These are phyloP conservation scores for Auricularia heimuer DNA, from an alignment of 768 basidiomycete species.

Conservation along the genomic window DNA sequence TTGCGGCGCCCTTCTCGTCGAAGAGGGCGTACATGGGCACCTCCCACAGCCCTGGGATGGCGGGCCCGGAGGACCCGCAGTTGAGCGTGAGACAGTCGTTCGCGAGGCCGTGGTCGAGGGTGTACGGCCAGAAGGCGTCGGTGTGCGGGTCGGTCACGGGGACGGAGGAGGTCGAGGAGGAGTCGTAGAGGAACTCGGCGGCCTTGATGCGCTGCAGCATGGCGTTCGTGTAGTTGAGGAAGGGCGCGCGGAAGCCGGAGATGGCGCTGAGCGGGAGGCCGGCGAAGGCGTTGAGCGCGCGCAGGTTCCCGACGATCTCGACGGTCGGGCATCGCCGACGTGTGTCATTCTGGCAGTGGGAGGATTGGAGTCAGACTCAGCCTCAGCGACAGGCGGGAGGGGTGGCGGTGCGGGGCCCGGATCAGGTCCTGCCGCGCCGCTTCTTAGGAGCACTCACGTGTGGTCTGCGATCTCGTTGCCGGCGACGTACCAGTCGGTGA, in stretches of 20 bases:
- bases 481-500: slow-evolving; percentile 71
- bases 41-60: slow-evolving; percentile 74
- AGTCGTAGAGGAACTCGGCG: slow-evolving; percentile 64
- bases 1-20: slow-evolving; percentile 43
- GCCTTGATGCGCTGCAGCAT: slow-evolving; percentile 48
- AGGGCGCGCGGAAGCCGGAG: slow-evolving; percentile 69
- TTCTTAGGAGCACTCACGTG: slow-evolving; percentile 36
- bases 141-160: slow-evolving; percentile 57
- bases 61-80: slow-evolving; percentile 29
- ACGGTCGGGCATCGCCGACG: slow-evolving; percentile 49
- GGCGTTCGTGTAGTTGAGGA: slow-evolving; percentile 52
- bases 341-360: slow-evolving; percentile 56
- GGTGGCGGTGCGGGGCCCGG: neutral
- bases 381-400: neutral
- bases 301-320: slow-evolving; percentile 70
- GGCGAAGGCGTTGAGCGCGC: slow-evolving; percentile 66
- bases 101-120: slow-evolving; percentile 68
- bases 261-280: slow-evolving; percentile 62
- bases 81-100: slow-evolving; percentile 56
- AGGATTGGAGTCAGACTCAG: neutral
- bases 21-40: slow-evolving; percentile 78
- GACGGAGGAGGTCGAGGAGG: slow-evolving; percentile 46
- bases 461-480: slow-evolving; percentile 80
- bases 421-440: neutral
- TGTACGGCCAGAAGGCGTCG: slow-evolving; percentile 79